Conservation (phyloP, 257 asterid genomes). For the Rehmannia glutinosa region DNA sequence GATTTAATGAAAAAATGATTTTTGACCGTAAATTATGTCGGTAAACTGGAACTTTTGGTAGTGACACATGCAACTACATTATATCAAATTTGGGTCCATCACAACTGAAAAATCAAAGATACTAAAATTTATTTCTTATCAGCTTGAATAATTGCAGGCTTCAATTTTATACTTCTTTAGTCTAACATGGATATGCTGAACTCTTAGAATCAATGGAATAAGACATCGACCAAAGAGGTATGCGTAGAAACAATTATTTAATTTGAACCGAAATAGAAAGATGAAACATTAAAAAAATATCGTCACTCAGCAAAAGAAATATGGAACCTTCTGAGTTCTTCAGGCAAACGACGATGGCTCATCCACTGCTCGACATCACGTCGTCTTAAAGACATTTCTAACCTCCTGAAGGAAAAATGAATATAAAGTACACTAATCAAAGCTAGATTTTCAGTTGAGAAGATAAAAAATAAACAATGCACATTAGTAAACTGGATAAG, state of each 20-base stretch:
- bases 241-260: too few relatives aligned
- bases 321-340: slow-evolving; percentile 56
- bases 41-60: too few relatives aligned
- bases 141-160: not conserved
- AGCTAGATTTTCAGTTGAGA: not conserved
- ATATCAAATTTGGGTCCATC: too few relatives aligned
- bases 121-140: not conserved
- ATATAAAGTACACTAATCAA: not conserved
- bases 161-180: too few relatives aligned
- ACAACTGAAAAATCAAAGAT: too few relatives aligned
- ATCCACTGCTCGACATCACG: slow-evolving; percentile 99
- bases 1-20: too few relatives aligned
- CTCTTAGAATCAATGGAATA: too few relatives aligned
- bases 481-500: too few relatives aligned
- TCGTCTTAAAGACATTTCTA: slow-evolving; percentile 79
- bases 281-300: not conserved
- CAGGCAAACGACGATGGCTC: slow-evolving; percentile 92
- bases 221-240: too few relatives aligned
- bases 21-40: too few relatives aligned
- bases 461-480: not conserved
- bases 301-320: not conserved
- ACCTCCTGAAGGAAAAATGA: slow-evolving; percentile 47
- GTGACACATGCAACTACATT: too few relatives aligned
- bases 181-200: too few relatives aligned
- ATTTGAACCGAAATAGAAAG: not conserved